phyloP scores from a whole-genome alignment of 2,329 filamentous ascomycete species.

The Plectosphaerella sp. region DNA sequence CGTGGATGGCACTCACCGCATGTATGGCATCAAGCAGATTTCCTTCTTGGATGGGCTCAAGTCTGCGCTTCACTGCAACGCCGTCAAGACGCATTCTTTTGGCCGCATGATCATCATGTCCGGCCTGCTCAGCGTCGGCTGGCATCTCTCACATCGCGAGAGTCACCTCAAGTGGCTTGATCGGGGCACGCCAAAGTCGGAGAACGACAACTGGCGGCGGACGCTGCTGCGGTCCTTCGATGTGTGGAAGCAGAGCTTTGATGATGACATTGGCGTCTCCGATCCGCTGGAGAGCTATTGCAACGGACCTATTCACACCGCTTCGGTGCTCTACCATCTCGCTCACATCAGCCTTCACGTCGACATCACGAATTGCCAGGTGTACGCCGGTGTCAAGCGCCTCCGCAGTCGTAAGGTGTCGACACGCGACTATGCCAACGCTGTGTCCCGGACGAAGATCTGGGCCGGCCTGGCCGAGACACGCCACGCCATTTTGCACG shows the following conservation, averaged over 20 bases:
- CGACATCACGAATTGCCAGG: conserved; percentile 85
- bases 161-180: conserved; percentile 78
- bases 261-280: conserved; percentile 53
- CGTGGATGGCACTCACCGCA: conserved; percentile 70
- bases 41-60: conserved; percentile 84
- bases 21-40: conserved; percentile 73
- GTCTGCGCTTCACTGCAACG: conserved; percentile 73
- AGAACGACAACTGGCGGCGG: conserved; percentile 72
- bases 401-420: conserved; percentile 77
- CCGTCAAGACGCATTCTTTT: conserved; percentile 81
- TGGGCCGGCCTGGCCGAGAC: conserved; percentile 76
- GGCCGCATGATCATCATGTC: conserved; percentile 89
- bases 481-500: conserved; percentile 78
- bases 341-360: conserved; percentile 87
- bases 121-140: conserved; percentile 82
- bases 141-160: conserved; percentile 86
- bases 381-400: conserved; percentile 75
- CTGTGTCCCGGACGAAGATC: conserved; percentile 68
- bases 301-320: conserved; percentile 67
- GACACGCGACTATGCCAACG: conserved; percentile 67
- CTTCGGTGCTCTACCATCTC: conserved; percentile 77
- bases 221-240: conserved; percentile 77
- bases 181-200: conserved; percentile 54
- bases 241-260: conserved; percentile 82
- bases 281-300: conserved; percentile 29